These are phyloP conservation scores for Rhypophila decipiens DNA, from an alignment of 495 filamentous ascomycete genomes.

Conservation along the genomic window DNA sequence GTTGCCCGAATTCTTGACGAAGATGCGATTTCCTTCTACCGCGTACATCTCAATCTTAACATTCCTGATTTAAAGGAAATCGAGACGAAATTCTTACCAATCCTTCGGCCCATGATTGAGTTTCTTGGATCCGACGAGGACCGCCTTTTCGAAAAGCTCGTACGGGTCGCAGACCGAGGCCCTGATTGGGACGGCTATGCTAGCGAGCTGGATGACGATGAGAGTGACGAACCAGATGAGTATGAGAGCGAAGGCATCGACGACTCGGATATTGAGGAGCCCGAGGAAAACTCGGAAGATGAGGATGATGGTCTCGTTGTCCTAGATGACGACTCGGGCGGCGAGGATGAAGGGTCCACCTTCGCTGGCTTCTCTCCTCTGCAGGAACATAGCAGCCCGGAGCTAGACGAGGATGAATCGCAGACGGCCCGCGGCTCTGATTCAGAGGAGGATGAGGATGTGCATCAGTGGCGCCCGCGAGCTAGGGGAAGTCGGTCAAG, in stretches of 20 bases:
- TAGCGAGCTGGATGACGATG: slow-evolving; percentile 1
- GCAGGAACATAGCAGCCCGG: slow-evolving; percentile 6
- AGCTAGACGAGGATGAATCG: slow-evolving; percentile 10
- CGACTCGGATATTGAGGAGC: slow-evolving; percentile 17
- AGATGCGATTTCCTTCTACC: not conserved
- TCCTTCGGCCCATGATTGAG: not conserved
- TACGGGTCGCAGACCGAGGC: too few species aligned
- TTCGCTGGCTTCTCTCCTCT: not conserved
- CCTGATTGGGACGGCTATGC: slow-evolving; percentile 1
- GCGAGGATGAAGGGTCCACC: not conserved
- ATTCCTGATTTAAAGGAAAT: not conserved
- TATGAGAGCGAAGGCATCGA: slow-evolving; percentile 30
- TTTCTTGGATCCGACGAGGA: not conserved
- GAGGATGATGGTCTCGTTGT: slow-evolving; percentile 21
- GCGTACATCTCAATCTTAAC: too few species aligned
- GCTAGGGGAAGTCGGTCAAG: not conserved
- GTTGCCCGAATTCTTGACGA: not conserved
- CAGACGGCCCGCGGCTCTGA: slow-evolving; percentile 7
- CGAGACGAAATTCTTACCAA: not conserved
- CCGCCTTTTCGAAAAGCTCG: not conserved
- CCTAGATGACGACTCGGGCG: slow-evolving; percentile 2
- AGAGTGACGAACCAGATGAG: slow-evolving; percentile 9
- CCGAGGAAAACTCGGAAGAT: not conserved
- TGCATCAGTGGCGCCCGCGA: not conserved
- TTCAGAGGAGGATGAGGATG: slow-evolving; percentile 1